Evolutionary conservation across 106 monocot species (phyloP), one percentile per base, ranked within the genome.

Genomic region (Phalaenopsis equestris): DNA sequence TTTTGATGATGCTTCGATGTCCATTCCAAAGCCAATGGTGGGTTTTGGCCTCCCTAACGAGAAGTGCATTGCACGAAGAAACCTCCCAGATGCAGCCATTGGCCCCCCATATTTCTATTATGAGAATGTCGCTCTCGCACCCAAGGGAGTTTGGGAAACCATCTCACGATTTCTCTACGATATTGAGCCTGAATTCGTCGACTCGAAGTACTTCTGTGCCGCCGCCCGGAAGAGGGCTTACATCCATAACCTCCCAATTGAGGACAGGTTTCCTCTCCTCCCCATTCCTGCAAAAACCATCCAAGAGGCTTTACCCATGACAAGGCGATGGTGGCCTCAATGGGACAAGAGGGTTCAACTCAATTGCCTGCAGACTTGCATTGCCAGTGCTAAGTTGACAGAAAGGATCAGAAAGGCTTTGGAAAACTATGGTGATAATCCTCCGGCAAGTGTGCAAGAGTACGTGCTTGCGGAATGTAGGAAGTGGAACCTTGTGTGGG

Each of bases 51-150:
- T 94, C 42, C 96, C 96, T 8, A 81, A 46, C 55, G 76, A 92
- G 41, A 70, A 38, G 49, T 76, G 76, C 49, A 24, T 49, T n/a
- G 36, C 76, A 0, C 64, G 79, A 12, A 85, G 96, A 68, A 87
- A 75, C 9, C 87, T 97, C 46, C 87, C 94, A 38, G 88, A 87
- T 10, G 74, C 86, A 56, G 90, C 90, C 7, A 73, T 81, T 7
- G 96, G 96, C 23, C 93, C 94, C 18, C 96, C 96, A 12, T 97
- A 84, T 79, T 97, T 97, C 48, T 97, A 92, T 30, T 94, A 90
- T 56, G 96, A 97, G 76, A 97, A 94, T 75, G 96, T 94, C 5
- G 92, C 96, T 4, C 68, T 97, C 1, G 89, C 96, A 43, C 94
- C 96, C 2, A 92, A 89, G 72, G 92, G 96, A 12, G 86, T 89